phyloP scores from a whole-genome alignment of 768 basidiomycete species.

The Termitomyces sp. region DNA sequence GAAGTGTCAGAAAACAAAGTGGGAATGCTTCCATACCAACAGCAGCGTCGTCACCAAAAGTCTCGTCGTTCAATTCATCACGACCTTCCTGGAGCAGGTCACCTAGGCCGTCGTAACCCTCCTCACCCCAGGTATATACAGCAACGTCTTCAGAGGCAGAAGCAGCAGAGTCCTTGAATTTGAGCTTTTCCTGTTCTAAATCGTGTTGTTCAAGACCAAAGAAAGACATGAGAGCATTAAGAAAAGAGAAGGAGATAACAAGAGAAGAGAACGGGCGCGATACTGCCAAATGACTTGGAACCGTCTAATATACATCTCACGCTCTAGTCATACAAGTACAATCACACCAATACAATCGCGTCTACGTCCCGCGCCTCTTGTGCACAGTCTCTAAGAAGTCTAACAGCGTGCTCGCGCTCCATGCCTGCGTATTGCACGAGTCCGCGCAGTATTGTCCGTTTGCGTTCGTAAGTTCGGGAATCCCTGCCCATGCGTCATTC shows the following conservation, averaged over 20 bases:
- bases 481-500: conserved; percentile 84
- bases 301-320: conserved; percentile 9
- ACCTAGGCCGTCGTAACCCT: conserved; percentile 85
- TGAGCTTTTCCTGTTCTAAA: conserved; percentile 61
- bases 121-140: conserved; percentile 91
- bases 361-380: conserved; percentile 17
- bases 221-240: conserved; percentile 65
- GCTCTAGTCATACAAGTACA: conserved; percentile 11
- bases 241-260: conserved; percentile 13
- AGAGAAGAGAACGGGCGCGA: neutral
- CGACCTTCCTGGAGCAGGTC: conserved; percentile 83
- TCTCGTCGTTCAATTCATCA: conserved; percentile 96
- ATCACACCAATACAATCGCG: conserved; percentile 8
- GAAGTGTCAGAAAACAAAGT: neutral
- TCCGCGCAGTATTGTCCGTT: conserved; percentile 80
- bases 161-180: conserved; percentile 39
- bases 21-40: conserved; percentile 56
- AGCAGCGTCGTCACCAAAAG: conserved; percentile 70
- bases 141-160: conserved; percentile 77
- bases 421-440: conserved; percentile 92
- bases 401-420: conserved; percentile 90
- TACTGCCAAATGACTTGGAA: neutral
- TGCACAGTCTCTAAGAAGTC: conserved; percentile 84
- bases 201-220: conserved; percentile 66
- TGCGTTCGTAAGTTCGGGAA: conserved; percentile 90